phyloP scores from a whole-genome alignment of 257 asterid genomes.

The Primulina eburnea region DNA sequence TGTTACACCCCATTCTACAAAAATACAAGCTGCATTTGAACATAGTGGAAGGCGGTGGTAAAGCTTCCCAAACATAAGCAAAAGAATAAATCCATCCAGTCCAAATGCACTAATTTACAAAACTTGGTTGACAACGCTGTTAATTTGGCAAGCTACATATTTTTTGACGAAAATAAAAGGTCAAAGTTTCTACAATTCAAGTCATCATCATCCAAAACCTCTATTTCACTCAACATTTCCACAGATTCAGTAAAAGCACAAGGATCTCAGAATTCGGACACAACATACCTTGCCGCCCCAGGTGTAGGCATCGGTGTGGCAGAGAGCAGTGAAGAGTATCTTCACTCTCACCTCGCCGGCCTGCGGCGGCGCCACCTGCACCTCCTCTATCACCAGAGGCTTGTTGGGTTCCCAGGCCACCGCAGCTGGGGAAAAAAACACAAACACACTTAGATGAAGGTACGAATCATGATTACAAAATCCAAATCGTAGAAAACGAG shows the following conservation, averaged over 20 bases:
- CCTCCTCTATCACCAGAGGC: slow-evolving; percentile 83
- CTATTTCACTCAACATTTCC: slow-evolving; percentile 5
- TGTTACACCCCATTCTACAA: no score
- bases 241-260: no score
- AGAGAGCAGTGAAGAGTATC: slow-evolving; percentile 74
- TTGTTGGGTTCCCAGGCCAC: slow-evolving; percentile 99
- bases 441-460: slow-evolving; percentile 5
- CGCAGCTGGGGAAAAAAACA: slow-evolving; percentile 49
- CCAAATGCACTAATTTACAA: background rate
- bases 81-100: background rate
- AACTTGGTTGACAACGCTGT: background rate
- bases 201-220: slow-evolving; percentile 3
- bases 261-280: background rate
- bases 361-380: slow-evolving; percentile 93
- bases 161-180: no score
- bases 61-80: background rate
- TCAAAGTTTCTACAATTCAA: no score
- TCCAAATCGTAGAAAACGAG: background rate
- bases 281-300: slow-evolving; percentile 80
- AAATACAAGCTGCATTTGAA: background rate
- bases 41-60: background rate
- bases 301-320: slow-evolving; percentile 94
- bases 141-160: no score
- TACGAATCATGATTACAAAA: background rate
- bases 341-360: slow-evolving; percentile 85